Percentiles rank a stretch among this genome's conserved stretches.
Conservation (phyloP, 2,329 filamentous ascomycete genomes). For the Microdochium paspali region DNA sequence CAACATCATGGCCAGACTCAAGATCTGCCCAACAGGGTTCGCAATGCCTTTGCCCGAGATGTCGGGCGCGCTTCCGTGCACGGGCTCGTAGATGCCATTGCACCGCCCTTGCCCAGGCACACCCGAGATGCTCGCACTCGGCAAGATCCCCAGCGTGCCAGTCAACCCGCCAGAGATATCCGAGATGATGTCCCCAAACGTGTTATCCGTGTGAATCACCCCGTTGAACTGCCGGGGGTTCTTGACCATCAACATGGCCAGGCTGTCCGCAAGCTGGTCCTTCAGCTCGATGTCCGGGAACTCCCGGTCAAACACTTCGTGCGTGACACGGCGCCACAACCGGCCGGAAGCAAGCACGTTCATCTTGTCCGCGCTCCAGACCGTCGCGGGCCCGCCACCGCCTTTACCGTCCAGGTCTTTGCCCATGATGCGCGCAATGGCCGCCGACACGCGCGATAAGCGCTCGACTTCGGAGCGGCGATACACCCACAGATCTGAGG, state of each 20-base stretch:
- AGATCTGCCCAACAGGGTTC: slow-evolving; percentile 63
- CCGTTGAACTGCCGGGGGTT: slow-evolving; percentile 36
- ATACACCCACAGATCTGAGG: slow-evolving; percentile 39
- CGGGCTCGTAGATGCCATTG: slow-evolving; percentile 71
- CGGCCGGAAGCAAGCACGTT: slow-evolving; percentile 41
- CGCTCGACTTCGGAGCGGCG: slow-evolving; percentile 33
- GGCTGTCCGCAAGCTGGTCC: slow-evolving; percentile 37
- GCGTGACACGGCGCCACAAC: slow-evolving; percentile 35
- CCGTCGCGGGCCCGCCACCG: slow-evolving; percentile 23
- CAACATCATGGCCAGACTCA: slow-evolving; percentile 66
- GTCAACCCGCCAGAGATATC: slow-evolving; percentile 35
- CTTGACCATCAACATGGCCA: slow-evolving; percentile 37
- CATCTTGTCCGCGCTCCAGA: slow-evolving; percentile 41
- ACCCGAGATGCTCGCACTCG: slow-evolving; percentile 33
- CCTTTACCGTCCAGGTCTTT: slow-evolving; percentile 12
- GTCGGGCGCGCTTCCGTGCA: slow-evolving; percentile 65
- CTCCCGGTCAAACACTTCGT: slow-evolving; percentile 28
- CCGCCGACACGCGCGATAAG: slow-evolving; percentile 33
- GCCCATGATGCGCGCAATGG: slow-evolving; percentile 26
- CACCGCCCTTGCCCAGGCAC: slow-evolving; percentile 26
- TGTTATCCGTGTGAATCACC: slow-evolving; percentile 37
- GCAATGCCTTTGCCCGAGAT: slow-evolving; percentile 64
- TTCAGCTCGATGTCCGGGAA: slow-evolving; percentile 30
- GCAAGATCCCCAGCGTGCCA: slow-evolving; percentile 33
- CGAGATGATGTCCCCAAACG: slow-evolving; percentile 36